Conservation (phyloP, 169 alveolate genomes). For the Plasmodium inui region DNA sequence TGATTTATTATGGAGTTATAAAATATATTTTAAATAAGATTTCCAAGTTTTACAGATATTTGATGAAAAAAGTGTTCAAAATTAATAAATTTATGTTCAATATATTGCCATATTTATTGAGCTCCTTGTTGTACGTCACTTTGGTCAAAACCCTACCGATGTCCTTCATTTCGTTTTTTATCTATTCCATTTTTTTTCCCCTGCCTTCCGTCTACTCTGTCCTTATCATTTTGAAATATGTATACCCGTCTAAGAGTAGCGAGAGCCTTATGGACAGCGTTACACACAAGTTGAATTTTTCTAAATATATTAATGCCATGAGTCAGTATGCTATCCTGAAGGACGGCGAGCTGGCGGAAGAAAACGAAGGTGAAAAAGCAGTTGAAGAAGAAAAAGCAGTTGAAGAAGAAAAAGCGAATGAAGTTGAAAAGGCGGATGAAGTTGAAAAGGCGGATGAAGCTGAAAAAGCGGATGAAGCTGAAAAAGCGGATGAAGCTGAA, state of each 20-base stretch:
- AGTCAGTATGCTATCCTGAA: not conserved
- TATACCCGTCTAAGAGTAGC: slow-evolving; percentile 19
- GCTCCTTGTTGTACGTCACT: slow-evolving; percentile 21
- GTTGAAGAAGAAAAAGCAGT: not conserved
- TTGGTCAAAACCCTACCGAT: slow-evolving; percentile 46
- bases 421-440: not conserved
- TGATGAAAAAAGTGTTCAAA: slow-evolving; percentile 28
- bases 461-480: not conserved
- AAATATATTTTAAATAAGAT: slow-evolving; percentile 43
- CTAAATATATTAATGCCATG: not conserved
- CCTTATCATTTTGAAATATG: slow-evolving; percentile 41
- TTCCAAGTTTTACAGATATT: slow-evolving; percentile 23
- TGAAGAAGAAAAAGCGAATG: not conserved
- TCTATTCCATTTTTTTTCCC: slow-evolving; percentile 49
- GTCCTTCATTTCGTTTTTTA: slow-evolving; percentile 31
- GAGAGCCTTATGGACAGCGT: slow-evolving; percentile 6
- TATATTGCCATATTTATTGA: slow-evolving; percentile 55
- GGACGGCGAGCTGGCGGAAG: not conserved
- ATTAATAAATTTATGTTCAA: slow-evolving; percentile 32
- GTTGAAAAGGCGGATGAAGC: not conserved
- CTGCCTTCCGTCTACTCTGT: slow-evolving; percentile 58
- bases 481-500: not conserved
- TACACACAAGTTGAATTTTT: not conserved
- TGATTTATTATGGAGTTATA: slow-evolving; percentile 16
- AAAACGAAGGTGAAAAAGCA: not conserved